Percentiles rank a stretch among this genome's conserved stretches.
phyloP scores from a whole-genome alignment of 306 rosid genomes.

The Chamaecrista fasciculata region DNA sequence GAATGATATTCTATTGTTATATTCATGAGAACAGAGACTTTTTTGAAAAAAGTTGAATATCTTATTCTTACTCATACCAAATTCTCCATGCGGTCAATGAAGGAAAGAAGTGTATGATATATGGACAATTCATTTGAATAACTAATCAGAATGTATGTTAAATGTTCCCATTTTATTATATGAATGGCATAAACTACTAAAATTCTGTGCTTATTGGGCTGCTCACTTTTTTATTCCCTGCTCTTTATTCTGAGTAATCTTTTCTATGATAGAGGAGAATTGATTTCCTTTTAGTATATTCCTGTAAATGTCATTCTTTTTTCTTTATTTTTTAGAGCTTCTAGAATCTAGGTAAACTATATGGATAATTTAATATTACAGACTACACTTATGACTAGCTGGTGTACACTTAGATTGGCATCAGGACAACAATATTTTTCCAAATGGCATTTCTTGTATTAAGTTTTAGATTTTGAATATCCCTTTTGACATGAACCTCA shows the following conservation, averaged over 20 bases:
- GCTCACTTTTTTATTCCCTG: neutral
- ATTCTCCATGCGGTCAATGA: neutral
- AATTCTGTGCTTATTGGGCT: conserved; percentile 7
- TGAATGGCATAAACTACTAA: neutral
- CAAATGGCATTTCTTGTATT: neutral
- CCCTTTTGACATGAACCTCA: conserved; percentile 12
- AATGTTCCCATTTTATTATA: neutral
- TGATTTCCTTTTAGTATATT: neutral
- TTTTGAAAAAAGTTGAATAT: conserved; percentile 3
- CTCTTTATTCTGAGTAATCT: neutral
- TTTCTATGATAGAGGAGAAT: neutral
- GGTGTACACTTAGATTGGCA: neutral
- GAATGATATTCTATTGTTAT: neutral
- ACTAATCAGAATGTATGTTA: neutral
- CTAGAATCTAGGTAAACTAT: neutral
- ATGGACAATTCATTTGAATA: neutral
- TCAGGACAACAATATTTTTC: neutral
- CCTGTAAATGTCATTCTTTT: neutral
- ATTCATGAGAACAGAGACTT: neutral
- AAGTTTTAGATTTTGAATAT: conserved; percentile 7
- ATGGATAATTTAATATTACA: neutral
- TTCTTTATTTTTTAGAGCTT: neutral
- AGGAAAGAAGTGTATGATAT: neutral
- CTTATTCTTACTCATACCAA: neutral
- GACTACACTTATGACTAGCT: neutral